Evolutionary conservation across 345 rosid genomes (phyloP), one percentile per base, ranked within the genome.

Genomic region (Arabidopsis thaliana): DNA sequence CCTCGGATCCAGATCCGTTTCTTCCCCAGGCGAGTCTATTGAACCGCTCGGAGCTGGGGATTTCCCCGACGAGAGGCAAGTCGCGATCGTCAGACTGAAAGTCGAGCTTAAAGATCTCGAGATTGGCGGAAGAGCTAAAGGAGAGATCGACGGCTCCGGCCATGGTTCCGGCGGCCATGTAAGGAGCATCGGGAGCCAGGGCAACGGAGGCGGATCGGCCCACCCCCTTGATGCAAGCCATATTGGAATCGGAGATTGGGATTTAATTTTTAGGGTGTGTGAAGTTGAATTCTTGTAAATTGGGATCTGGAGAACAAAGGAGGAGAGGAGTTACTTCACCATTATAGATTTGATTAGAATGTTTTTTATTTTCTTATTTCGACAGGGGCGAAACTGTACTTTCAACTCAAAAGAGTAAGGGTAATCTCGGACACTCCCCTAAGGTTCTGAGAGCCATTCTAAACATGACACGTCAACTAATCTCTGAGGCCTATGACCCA

Each of bases 131-230:
- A 8, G 98, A 93, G 69, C 98, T 96, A 77, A 96, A 96, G 10
- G 96, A 93, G 56, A 84, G 87, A 87, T 96, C 99, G 78, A 96
- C 97, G 13, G 98, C 99, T 36, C 97, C 98, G 5, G 98, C 99
- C 99, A 93, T 91, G 70, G 99, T 96, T 5, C 99, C 99, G 28
- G 99, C 97, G 11, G 99, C 99, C 92, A 96, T 82, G 85, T 96
- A 96, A 4, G 94, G 97, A 50, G 91, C 89, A 28, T 93, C 98
- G 80, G 97, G 99, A 53, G 99, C 85, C 59, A 96, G 69, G 13
- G 99, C 97, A 81, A 89, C 97, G 59, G 93, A 86, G 87, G 99
- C 96, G 84, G 98, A 96, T 86, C 97, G 78, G 73, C 65, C 89
- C 44, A 91, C 95, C 51, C 86, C 88, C 84, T 96, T 96, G 65